These are phyloP conservation scores for Cystobasidium ongulense DNA, from an alignment of 768 basidiomycete species.

Conservation along the genomic window DNA sequence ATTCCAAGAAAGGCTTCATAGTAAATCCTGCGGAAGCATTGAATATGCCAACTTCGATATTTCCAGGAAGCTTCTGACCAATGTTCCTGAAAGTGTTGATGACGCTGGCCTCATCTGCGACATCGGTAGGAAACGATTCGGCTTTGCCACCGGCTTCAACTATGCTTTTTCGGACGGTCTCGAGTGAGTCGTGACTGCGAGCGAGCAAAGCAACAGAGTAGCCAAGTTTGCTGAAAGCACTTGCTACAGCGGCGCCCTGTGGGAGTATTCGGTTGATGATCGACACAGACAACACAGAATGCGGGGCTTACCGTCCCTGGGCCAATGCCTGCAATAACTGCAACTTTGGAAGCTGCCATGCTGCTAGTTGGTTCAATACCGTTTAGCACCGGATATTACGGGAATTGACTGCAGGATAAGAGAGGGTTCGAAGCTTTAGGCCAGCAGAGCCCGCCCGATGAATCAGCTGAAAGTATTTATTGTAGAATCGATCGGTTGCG, in stretches of 20 bases:
- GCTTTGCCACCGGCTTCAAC: conserved; percentile 32
- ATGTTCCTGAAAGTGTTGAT: conserved; percentile 34
- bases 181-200: conserved; percentile 24
- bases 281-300: background rate
- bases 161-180: conserved; percentile 2
- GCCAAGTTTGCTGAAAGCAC: conserved; percentile 15
- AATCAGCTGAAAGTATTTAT: too few species aligned
- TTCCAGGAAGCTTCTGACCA: conserved; percentile 26
- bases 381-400: too few species aligned
- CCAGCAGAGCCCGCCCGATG: too few species aligned
- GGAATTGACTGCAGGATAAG: too few species aligned
- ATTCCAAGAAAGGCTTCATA: conserved; percentile 41
- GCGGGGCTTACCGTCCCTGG: conserved; percentile 21
- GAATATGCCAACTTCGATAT: conserved; percentile 36
- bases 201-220: conserved; percentile 40
- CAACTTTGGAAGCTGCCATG: conserved; percentile 20
- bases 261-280: background rate
- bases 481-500: too few species aligned
- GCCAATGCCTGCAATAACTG: conserved; percentile 33
- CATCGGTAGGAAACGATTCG: conserved; percentile 38
- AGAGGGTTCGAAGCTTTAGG: background rate
- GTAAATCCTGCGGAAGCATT: conserved; percentile 38
- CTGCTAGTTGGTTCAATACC: too few species aligned
- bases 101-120: conserved; percentile 24
- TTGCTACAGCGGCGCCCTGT: conserved; percentile 36